Conservation (phyloP, 164 flowering plant species). For the Berberis thunbergii region DNA sequence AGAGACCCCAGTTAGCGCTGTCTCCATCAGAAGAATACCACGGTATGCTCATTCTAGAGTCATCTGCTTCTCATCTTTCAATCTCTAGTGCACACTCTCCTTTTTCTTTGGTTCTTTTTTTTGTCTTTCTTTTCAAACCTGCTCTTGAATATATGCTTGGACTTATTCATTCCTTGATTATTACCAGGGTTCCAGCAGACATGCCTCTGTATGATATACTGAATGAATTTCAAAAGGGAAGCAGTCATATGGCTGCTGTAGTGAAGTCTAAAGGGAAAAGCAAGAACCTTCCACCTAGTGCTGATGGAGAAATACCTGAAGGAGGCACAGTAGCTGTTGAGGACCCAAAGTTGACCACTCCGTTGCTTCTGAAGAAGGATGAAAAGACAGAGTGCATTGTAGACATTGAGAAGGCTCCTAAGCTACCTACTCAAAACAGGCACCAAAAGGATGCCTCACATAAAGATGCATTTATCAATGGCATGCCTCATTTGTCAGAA, state of each 20-base stretch:
- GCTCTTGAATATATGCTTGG: not conserved
- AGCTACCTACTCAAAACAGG: conserved; percentile 9
- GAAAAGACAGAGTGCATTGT: conserved; percentile 24
- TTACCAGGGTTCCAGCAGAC: conserved; percentile 85
- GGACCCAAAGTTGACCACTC: conserved; percentile 40
- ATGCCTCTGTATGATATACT: conserved; percentile 97
- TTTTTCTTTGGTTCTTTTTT: not conserved
- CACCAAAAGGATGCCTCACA: conserved; percentile 14
- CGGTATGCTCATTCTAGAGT: too few species aligned
- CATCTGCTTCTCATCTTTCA: too few species aligned
- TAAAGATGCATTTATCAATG: conserved; percentile 15
- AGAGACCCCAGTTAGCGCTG: too few species aligned
- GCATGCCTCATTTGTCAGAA: conserved; percentile 28
- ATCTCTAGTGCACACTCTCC: not conserved
- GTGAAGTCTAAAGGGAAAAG: conserved; percentile 57
- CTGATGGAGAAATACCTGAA: conserved; percentile 33
- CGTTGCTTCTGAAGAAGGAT: conserved; percentile 33
- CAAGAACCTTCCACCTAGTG: conserved; percentile 24
- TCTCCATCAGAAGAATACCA: too few species aligned
- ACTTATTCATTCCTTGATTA: not conserved
- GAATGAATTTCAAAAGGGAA: conserved; percentile 94
- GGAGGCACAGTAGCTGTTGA: conserved; percentile 9
- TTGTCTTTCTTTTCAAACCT: not conserved
- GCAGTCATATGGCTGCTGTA: conserved; percentile 99
- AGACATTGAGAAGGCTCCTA: conserved; percentile 50